These are phyloP conservation scores for Cornus controversa DNA, from an alignment of 148 eudicot genomes.

Conservation along the genomic window DNA sequence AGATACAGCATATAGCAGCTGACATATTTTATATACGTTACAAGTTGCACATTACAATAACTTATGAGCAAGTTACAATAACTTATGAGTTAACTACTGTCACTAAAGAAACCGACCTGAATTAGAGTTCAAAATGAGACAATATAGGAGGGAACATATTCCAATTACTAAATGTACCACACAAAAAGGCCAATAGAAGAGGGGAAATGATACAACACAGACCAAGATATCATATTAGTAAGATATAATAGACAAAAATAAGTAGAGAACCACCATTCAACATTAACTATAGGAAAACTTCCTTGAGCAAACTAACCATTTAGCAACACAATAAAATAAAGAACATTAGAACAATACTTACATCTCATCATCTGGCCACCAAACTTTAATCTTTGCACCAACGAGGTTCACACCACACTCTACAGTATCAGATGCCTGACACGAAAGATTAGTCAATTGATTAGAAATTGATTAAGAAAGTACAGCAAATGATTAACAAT, in stretches of 20 bases:
- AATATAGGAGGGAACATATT: too few species aligned
- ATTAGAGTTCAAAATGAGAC: background rate
- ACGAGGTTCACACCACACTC: constrained; percentile 44
- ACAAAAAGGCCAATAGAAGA: background rate
- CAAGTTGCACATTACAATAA: background rate
- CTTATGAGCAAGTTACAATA: too few species aligned
- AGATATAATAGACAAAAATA: background rate
- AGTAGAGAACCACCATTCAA: background rate
- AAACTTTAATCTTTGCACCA: constrained; percentile 62
- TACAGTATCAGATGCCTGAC: constrained; percentile 47
- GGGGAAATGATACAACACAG: background rate
- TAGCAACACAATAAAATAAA: background rate
- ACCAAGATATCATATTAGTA: background rate
- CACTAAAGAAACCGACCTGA: background rate
- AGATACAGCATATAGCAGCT: background rate
- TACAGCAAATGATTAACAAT: background rate
- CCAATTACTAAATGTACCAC: background rate
- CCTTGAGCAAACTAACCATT: background rate
- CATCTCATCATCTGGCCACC: constrained; percentile 79
- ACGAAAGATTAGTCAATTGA: constrained; percentile 12
- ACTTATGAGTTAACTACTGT: background rate
- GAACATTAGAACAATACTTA: constrained; percentile 29
- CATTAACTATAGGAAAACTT: background rate
- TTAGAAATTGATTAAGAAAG: background rate
- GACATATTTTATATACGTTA: background rate